Evolutionary conservation across 139 green algal genomes (phyloP).

Genomic region (Chlorella sorokiniana): DNA sequence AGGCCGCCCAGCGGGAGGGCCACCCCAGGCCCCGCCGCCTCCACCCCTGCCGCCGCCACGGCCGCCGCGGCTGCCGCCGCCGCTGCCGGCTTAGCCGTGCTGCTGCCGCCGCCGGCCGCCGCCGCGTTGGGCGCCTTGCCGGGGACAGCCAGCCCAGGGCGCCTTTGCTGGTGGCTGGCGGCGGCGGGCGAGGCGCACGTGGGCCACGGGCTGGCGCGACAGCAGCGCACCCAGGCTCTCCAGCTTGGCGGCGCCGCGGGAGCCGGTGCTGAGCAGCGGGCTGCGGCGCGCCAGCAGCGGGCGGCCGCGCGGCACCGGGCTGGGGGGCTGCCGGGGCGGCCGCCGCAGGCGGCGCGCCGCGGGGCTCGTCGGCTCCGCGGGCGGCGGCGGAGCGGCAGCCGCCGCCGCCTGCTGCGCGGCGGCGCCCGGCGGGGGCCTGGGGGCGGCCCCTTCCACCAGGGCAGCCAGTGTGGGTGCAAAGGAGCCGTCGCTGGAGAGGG

Average conservation of each 20-base stretch:
- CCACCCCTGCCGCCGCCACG: slow-evolving; percentile 4
- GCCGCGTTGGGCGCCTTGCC: not conserved
- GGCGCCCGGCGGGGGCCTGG: not conserved
- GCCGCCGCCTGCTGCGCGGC: not conserved
- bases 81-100: not conserved
- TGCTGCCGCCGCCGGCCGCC: not conserved
- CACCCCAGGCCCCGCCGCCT: not conserved
- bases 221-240: slow-evolving; percentile 50
- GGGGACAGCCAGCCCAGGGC: slow-evolving; percentile 20
- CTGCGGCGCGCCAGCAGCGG: not conserved
- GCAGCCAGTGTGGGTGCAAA: slow-evolving; percentile 3
- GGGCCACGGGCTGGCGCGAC: slow-evolving; percentile 18
- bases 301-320: too few relatives aligned
- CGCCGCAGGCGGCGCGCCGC: not conserved
- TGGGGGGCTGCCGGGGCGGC: not conserved
- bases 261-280: not conserved
- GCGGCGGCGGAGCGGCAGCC: not conserved
- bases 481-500: slow-evolving; percentile 3
- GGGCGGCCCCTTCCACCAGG: slow-evolving; percentile 24
- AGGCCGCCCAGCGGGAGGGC: slow-evolving; percentile 6
- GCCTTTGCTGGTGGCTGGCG: not conserved
- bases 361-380: not conserved
- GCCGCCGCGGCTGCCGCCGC: not conserved
- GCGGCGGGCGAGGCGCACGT: slow-evolving; percentile 5
- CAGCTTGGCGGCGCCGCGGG: slow-evolving; percentile 33